Evolutionary conservation across 1,139 yeast species (phyloP).

Genomic region (Sugiyamaella neomexicana): DNA sequence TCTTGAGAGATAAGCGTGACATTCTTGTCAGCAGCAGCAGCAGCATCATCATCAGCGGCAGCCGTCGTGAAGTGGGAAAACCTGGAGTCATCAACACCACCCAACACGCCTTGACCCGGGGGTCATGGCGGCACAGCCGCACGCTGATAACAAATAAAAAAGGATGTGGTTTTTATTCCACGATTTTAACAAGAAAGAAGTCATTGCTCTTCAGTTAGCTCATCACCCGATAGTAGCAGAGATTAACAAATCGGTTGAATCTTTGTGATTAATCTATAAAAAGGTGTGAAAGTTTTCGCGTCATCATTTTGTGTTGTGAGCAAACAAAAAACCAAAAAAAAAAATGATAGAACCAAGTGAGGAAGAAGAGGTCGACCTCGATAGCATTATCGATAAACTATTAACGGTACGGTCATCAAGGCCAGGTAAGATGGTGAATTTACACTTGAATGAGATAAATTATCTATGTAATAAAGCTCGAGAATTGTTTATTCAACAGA

Average conservation of each 20-base stretch:
- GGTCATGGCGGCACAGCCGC: neutral
- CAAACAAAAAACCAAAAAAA: too few species aligned
- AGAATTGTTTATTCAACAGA: constrained; percentile 96
- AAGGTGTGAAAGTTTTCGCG: too few species aligned
- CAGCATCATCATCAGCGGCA: constrained; percentile 3
- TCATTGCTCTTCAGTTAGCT: too few species aligned
- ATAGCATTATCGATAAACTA: constrained; percentile 93
- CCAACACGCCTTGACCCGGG: too few species aligned
- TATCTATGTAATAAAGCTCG: constrained; percentile 96
- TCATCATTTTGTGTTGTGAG: too few species aligned
- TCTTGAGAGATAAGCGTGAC: constrained; percentile 1
- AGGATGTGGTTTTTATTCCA: too few species aligned
- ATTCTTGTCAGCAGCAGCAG: neutral
- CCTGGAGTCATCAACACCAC: constrained; percentile 5
- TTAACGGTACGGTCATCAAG: constrained; percentile 97
- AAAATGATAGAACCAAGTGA: constrained; percentile 5
- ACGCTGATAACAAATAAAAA: neutral
- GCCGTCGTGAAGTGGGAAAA: neutral
- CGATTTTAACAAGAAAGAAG: too few species aligned
- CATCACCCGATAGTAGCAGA: too few species aligned
- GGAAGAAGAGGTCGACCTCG: constrained; percentile 88
- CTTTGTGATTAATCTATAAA: too few species aligned
- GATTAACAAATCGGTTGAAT: too few species aligned
- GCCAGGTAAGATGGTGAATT: constrained; percentile 95
- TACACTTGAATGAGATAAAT: constrained; percentile 91